phyloP scores from a whole-genome alignment of 352 stramenopile genomes.

The Globisporangium echinulatum region DNA sequence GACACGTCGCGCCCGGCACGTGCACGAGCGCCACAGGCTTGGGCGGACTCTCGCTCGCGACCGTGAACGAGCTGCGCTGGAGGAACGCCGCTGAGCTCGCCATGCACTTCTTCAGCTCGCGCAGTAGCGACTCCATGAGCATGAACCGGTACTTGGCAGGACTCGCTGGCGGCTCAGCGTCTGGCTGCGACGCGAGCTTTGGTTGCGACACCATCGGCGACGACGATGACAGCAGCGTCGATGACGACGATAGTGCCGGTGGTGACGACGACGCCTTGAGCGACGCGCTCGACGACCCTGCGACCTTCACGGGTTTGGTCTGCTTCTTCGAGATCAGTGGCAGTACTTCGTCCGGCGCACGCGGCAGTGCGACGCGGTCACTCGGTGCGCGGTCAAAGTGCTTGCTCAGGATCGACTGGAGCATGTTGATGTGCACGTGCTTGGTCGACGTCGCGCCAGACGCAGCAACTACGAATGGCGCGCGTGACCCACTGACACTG shows the following conservation, averaged over 20 bases:
- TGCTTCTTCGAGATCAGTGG: slow-evolving; percentile 29
- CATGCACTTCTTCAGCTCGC: slow-evolving; percentile 44
- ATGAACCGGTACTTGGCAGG: slow-evolving; percentile 51
- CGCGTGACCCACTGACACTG: not conserved
- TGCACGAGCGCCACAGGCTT: slow-evolving; percentile 52
- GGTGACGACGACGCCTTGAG: slow-evolving; percentile 6
- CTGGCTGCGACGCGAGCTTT: slow-evolving; percentile 26
- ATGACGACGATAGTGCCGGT: not conserved
- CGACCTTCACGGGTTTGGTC: slow-evolving; percentile 22
- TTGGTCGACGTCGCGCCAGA: slow-evolving; percentile 8
- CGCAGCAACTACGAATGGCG: not conserved
- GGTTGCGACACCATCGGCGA: slow-evolving; percentile 14
- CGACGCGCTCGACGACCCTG: slow-evolving; percentile 12
- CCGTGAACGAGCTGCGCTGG: slow-evolving; percentile 45
- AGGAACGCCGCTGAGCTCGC: slow-evolving; percentile 42
- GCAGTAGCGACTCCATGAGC: slow-evolving; percentile 52
- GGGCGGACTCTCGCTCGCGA: slow-evolving; percentile 62
- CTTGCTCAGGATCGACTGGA: slow-evolving; percentile 46
- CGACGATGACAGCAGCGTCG: not conserved
- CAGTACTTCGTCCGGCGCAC: slow-evolving; percentile 16
- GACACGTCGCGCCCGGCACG: slow-evolving; percentile 52
- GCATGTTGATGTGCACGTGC: slow-evolving; percentile 22
- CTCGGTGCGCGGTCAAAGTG: slow-evolving; percentile 33
- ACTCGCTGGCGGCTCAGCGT: slow-evolving; percentile 20
- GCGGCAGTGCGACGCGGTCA: slow-evolving; percentile 10